These are phyloP conservation scores for Cocos nucifera DNA, from an alignment of 176 grass and related monocot species.

Conservation along the genomic window DNA sequence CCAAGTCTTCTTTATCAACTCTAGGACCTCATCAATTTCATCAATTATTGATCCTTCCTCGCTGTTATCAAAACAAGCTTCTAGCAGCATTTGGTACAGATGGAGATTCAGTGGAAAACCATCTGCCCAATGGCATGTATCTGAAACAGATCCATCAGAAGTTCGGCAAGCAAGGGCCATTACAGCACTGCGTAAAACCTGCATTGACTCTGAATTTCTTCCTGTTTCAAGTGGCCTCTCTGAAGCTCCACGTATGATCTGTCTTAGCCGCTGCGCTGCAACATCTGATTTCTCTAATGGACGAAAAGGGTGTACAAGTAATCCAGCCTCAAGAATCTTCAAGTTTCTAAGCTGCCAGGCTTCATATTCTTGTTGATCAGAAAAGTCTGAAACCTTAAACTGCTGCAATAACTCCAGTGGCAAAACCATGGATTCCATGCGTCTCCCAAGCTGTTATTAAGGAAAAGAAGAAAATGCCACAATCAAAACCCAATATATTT, in stretches of 20 bases:
- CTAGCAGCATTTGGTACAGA: conserved; percentile 87
- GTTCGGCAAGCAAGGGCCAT: conserved; percentile 65
- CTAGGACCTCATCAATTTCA: conserved; percentile 91
- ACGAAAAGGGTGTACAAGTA: conserved; percentile 67
- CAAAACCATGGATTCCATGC: conserved; percentile 75
- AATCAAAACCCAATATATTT: background rate
- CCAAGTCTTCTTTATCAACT: conserved; percentile 97
- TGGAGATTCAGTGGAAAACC: conserved; percentile 87
- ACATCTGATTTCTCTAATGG: conserved; percentile 62
- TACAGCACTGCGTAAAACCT: conserved; percentile 61
- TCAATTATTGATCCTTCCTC: conserved; percentile 79
- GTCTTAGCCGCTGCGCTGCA: conserved; percentile 63
- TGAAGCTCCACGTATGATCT: conserved; percentile 65
- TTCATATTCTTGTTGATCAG: conserved; percentile 72
- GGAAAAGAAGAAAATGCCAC: background rate
- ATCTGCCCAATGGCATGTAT: conserved; percentile 94
- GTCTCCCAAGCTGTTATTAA: conserved; percentile 65
- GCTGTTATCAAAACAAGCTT: conserved; percentile 83
- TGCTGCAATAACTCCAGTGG: conserved; percentile 94
- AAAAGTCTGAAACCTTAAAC: conserved; percentile 84
- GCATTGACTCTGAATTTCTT: conserved; percentile 88
- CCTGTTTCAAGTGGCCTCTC: conserved; percentile 87
- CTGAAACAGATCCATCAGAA: conserved; percentile 59
- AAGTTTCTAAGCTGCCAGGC: conserved; percentile 73
- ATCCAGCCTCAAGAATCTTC: conserved; percentile 78